These are phyloP conservation scores for Clavispora santaluciae DNA, from an alignment of 805 yeast genomes.

Conservation along the genomic window DNA sequence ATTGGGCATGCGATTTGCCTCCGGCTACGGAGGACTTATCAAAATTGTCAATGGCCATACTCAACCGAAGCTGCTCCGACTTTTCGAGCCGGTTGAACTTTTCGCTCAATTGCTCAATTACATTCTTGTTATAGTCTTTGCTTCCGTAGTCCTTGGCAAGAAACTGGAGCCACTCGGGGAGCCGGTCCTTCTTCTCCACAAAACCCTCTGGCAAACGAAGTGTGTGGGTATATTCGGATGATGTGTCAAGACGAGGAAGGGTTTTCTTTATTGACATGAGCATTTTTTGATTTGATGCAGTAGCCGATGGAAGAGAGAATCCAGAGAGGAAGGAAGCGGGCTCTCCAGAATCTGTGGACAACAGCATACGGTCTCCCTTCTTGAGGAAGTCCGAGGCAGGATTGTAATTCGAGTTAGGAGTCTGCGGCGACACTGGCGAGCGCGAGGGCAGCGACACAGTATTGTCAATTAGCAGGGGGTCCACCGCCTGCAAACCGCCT, in stretches of 20 bases:
- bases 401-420: constrained; percentile 7
- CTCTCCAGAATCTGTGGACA: not conserved
- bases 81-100: constrained; percentile 37
- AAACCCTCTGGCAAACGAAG: constrained; percentile 20
- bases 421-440: constrained; percentile 8
- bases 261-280: constrained; percentile 33
- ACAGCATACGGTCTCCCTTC: not conserved
- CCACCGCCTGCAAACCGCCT: constrained; percentile 23
- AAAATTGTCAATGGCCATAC: constrained; percentile 23
- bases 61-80: constrained; percentile 34
- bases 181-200: constrained; percentile 8
- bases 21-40: constrained; percentile 1
- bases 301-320: constrained; percentile 38
- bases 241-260: constrained; percentile 22
- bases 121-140: constrained; percentile 14
- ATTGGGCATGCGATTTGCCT: not conserved
- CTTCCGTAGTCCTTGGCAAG: constrained; percentile 14
- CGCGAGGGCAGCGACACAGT: constrained; percentile 8
- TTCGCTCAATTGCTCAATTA: constrained; percentile 21
- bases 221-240: constrained; percentile 17
- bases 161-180: constrained; percentile 34
- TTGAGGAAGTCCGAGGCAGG: constrained; percentile 3
- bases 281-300: constrained; percentile 32
- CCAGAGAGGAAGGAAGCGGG: constrained; percentile 26
- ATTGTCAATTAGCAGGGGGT: constrained; percentile 6